Evolutionary conservation across 306 rosid genomes (phyloP).

Genomic region (Spatholobus suberectus): DNA sequence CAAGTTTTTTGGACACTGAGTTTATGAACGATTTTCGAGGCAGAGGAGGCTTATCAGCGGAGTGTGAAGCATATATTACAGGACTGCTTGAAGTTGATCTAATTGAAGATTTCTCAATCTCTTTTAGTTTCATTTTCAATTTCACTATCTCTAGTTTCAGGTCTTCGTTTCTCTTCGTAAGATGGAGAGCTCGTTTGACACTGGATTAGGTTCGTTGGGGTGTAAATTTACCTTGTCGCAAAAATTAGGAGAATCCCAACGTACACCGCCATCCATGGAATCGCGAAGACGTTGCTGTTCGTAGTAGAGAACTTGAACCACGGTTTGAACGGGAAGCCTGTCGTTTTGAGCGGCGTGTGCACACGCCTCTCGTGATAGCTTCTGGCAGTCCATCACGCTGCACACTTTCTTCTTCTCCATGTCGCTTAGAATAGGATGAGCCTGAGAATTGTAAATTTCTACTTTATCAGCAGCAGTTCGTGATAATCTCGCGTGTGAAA

Average conservation of each 20-base stretch:
- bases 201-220: conserved; percentile 54
- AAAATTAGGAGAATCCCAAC: conserved; percentile 50
- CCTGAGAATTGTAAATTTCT: conserved; percentile 50
- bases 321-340: conserved; percentile 88
- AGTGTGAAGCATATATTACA: conserved; percentile 28
- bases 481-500: background rate
- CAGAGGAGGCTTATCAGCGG: conserved; percentile 73
- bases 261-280: conserved; percentile 50
- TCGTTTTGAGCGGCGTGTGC: conserved; percentile 96
- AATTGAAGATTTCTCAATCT: conserved; percentile 50
- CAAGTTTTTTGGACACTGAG: conserved; percentile 70
- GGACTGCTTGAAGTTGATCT: conserved; percentile 60
- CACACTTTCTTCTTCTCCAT: conserved; percentile 91
- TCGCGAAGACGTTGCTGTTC: conserved; percentile 88
- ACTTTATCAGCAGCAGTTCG: background rate
- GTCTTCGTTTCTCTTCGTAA: conserved; percentile 79
- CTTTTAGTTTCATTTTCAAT: conserved; percentile 71
- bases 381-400: conserved; percentile 93
- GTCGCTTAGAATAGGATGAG: conserved; percentile 85
- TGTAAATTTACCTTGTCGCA: conserved; percentile 50
- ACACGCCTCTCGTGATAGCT: conserved; percentile 82
- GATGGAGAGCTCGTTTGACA: conserved; percentile 62
- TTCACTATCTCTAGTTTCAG: conserved; percentile 72
- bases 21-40: conserved; percentile 79
- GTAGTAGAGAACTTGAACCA: conserved; percentile 83